These are phyloP conservation scores for Penicillium bialowiezense DNA, from an alignment of 495 filamentous ascomycete genomes.

Conservation along the genomic window DNA sequence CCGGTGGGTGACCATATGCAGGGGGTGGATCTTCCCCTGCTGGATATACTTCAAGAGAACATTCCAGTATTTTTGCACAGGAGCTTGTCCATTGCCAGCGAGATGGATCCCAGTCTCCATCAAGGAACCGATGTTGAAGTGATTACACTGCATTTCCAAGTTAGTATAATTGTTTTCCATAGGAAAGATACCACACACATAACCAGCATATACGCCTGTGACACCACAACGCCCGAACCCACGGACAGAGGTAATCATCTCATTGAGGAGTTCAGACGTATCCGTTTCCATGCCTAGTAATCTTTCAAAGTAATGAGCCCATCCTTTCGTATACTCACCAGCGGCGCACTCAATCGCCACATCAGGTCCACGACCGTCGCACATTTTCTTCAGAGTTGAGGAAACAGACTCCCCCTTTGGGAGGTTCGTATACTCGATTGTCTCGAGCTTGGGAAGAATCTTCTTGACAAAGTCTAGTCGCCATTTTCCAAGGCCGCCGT, in stretches of 20 bases:
- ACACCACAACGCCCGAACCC: constrained; percentile 74
- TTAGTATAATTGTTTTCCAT: not conserved
- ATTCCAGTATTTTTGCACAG: constrained; percentile 82
- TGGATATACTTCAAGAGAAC: constrained; percentile 66
- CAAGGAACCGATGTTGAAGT: constrained; percentile 79
- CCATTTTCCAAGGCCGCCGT: constrained; percentile 61
- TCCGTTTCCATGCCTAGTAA: constrained; percentile 76
- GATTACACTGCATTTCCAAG: constrained; percentile 55
- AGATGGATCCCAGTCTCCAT: constrained; percentile 86
- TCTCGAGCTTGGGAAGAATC: constrained; percentile 62
- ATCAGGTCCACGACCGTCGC: constrained; percentile 62
- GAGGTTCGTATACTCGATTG: constrained; percentile 54
- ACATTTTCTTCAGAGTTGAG: constrained; percentile 69
- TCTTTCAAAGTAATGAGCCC: constrained; percentile 75
- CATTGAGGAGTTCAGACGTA: constrained; percentile 81
- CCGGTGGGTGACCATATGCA: constrained; percentile 79
- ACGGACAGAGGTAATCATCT: constrained; percentile 76
- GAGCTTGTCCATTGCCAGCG: constrained; percentile 81
- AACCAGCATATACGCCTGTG: constrained; percentile 81
- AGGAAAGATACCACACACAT: constrained; percentile 48
- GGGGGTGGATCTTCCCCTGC: constrained; percentile 65
- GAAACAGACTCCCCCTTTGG: constrained; percentile 59
- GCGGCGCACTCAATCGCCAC: constrained; percentile 81
- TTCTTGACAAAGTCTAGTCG: constrained; percentile 63
- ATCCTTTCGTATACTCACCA: constrained; percentile 82